Conservation (phyloP, 148 eudicot genomes). For the Limonium bicolor region DNA sequence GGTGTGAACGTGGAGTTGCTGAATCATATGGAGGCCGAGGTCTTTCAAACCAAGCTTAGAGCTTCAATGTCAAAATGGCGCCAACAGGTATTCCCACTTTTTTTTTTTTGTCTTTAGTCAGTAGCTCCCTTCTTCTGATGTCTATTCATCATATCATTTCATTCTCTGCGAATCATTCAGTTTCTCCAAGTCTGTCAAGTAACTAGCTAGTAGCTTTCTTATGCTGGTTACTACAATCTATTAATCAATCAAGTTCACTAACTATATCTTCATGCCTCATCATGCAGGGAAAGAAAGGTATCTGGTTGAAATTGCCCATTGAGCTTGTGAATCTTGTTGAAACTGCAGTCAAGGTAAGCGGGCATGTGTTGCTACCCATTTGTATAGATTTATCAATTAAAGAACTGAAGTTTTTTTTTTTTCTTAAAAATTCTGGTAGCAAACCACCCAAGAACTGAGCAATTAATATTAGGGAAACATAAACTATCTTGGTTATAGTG, state of each 20-base stretch:
- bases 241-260: background rate
- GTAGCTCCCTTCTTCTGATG: background rate
- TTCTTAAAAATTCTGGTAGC: background rate
- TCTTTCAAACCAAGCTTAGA: constrained; percentile 31
- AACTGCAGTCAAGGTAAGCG: constrained; percentile 42
- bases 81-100: constrained; percentile 20
- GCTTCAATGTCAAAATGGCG: constrained; percentile 48
- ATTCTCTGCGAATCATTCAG: background rate
- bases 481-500: too few species aligned
- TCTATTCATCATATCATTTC: background rate
- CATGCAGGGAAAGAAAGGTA: constrained; percentile 65
- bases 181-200: too few species aligned
- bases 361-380: background rate
- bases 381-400: background rate
- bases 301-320: constrained; percentile 74
- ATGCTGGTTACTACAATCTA: background rate
- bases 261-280: constrained; percentile 4
- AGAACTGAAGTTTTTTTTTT: background rate
- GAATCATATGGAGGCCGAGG: constrained; percentile 42
- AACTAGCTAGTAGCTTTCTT: background rate
- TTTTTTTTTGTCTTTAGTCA: background rate
- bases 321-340: constrained; percentile 54
- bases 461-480: too few species aligned
- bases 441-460: too few species aligned
- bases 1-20: constrained; percentile 59